Conservation (phyloP, 805 yeast species). For the Yarrowia sp. region DNA sequence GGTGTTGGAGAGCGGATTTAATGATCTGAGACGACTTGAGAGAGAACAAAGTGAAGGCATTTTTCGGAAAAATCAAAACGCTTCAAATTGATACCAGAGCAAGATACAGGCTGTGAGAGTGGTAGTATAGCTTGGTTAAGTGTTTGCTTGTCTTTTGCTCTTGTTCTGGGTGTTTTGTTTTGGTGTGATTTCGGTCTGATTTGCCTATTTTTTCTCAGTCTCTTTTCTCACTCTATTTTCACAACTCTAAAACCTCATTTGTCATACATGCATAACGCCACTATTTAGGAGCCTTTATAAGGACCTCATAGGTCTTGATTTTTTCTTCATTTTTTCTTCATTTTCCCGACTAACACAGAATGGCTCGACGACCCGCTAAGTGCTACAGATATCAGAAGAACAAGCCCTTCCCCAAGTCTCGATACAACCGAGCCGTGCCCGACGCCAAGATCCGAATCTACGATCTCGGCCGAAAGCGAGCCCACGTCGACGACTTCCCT, state of each 20-base stretch:
- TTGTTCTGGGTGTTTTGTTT: background rate
- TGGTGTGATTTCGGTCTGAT: too few species aligned
- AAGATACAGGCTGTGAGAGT: background rate
- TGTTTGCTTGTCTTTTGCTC: too few species aligned
- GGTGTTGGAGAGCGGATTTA: background rate
- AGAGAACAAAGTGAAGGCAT: background rate
- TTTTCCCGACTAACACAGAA: slow-evolving; percentile 47
- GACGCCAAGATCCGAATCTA: slow-evolving; percentile 99
- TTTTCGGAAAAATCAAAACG: too few species aligned
- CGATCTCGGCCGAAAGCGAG: slow-evolving; percentile 99
- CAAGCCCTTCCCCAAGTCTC: slow-evolving; percentile 99
- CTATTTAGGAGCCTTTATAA: background rate
- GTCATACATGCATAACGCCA: slow-evolving; percentile 16
- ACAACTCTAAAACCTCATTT: background rate
- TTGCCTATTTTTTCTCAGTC: too few species aligned
- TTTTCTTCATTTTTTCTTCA: background rate
- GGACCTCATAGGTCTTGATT: too few species aligned
- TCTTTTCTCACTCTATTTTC: background rate
- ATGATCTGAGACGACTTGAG: background rate
- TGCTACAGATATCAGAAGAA: slow-evolving; percentile 99
- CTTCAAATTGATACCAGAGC: too few species aligned
- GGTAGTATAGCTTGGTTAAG: too few species aligned
- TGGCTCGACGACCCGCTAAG: slow-evolving; percentile 99
- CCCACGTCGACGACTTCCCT: slow-evolving; percentile 98
- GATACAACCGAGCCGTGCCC: slow-evolving; percentile 99